Conservation (phyloP, 805 yeast species). For the Metschnikowia amazonensis region DNA sequence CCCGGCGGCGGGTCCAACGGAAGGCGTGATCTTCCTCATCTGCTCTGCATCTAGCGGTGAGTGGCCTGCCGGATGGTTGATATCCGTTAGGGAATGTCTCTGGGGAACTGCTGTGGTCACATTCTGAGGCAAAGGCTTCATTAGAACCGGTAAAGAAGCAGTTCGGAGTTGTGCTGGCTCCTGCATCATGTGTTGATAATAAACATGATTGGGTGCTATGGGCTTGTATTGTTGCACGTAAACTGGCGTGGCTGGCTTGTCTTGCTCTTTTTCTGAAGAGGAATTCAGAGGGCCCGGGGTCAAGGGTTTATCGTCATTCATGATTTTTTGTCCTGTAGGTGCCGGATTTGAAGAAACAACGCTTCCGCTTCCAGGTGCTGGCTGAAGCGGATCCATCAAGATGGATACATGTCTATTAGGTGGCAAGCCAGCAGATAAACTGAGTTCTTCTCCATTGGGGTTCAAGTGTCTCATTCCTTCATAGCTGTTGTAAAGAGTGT, state of each 20-base stretch:
- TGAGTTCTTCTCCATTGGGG: background rate
- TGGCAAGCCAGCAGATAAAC: background rate
- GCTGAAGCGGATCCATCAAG: conserved; percentile 37
- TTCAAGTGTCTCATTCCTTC: conserved; percentile 11
- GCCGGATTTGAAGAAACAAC: background rate
- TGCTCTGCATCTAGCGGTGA: conserved; percentile 1
- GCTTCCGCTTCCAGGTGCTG: conserved; percentile 18
- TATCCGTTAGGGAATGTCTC: conserved; percentile 12
- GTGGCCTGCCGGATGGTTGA: conserved; percentile 1
- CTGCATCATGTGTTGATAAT: conserved; percentile 15
- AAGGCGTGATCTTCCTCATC: background rate
- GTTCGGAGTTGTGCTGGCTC: conserved; percentile 15
- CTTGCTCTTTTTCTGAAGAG: conserved; percentile 3
- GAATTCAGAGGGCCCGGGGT: conserved; percentile 3
- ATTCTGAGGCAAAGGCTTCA: conserved; percentile 13
- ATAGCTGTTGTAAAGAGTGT: conserved; percentile 25
- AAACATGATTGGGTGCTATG: conserved; percentile 13
- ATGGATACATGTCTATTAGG: conserved; percentile 39
- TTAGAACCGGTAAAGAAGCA: conserved; percentile 15
- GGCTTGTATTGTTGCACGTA: conserved; percentile 19
- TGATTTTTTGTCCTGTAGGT: background rate
- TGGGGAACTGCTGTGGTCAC: conserved; percentile 10
- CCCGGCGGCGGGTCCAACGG: conserved; percentile 1
- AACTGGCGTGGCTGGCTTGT: conserved; percentile 2
- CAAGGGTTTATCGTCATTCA: conserved; percentile 3